A percentile compares a stretch with the other conserved stretches of the same genome.
Evolutionary conservation across 2,329 filamentous ascomycete genomes (phyloP).

Genomic region (Neurospora crassa): DNA sequence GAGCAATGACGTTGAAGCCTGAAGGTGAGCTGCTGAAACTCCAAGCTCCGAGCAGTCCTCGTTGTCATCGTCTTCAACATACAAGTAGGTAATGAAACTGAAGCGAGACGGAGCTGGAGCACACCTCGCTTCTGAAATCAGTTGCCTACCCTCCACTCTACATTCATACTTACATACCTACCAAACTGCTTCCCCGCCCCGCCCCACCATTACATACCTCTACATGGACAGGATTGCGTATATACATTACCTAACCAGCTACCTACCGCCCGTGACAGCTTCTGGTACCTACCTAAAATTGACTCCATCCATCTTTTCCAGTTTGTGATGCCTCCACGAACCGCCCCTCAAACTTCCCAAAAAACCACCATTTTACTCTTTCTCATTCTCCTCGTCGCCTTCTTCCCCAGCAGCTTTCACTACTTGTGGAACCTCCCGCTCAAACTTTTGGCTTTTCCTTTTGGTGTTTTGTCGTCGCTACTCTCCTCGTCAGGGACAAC

Average conservation of each 20-base stretch:
- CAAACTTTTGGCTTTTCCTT: slow-evolving; percentile 19
- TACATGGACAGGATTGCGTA: background rate
- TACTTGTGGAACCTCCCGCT: slow-evolving; percentile 40
- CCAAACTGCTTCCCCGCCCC: background rate
- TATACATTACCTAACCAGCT: background rate
- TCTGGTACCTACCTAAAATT: background rate
- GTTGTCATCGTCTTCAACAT: background rate
- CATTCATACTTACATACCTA: background rate
- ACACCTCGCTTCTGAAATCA: background rate
- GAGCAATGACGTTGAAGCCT: background rate
- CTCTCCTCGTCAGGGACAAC: slow-evolving; percentile 20
- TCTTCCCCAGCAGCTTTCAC: slow-evolving; percentile 47
- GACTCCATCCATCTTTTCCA: background rate
- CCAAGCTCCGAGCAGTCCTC: background rate
- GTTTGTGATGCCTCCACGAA: slow-evolving; percentile 13
- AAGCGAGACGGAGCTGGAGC: background rate
- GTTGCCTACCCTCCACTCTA: background rate
- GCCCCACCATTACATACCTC: background rate
- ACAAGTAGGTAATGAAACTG: background rate
- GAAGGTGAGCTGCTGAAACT: background rate
- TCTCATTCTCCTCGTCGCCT: slow-evolving; percentile 36
- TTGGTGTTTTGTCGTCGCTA: slow-evolving; percentile 15
- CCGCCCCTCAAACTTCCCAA: slow-evolving; percentile 20
- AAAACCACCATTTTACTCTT: slow-evolving; percentile 36
- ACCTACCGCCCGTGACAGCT: background rate